Evolutionary conservation across 306 rosid genomes (phyloP).

Genomic region (Glycyrrhiza uralensis): DNA sequence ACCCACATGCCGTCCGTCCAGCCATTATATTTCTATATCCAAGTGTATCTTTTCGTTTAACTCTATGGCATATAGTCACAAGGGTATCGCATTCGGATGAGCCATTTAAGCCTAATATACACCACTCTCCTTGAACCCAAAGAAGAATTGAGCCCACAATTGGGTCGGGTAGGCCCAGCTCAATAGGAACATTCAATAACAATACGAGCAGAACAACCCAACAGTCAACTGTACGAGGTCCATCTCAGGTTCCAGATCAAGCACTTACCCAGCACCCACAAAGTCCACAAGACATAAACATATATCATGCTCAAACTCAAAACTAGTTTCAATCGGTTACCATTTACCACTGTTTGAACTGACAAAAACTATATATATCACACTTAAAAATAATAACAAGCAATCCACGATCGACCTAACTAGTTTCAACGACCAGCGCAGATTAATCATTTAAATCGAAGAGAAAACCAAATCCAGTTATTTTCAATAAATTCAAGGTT

Average conservation of each 20-base stretch:
- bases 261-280: constrained; percentile 8
- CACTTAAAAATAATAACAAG: not conserved
- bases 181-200: not conserved
- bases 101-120: not conserved
- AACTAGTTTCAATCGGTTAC: not conserved
- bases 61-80: not conserved
- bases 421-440: too few species aligned
- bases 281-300: too few species aligned
- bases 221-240: not conserved
- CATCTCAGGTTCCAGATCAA: not conserved
- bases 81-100: not conserved
- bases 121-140: not conserved
- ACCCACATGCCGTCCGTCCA: not conserved
- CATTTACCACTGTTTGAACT: not conserved
- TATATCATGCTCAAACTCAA: constrained; percentile 32
- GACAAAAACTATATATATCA: not conserved
- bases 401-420: constrained; percentile 18
- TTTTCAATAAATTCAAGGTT: too few species aligned
- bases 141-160: constrained; percentile 36
- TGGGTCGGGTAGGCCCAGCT: constrained; percentile 30
- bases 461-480: not conserved
- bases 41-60: not conserved
- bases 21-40: too few species aligned
- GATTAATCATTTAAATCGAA: not conserved
- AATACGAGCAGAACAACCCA: not conserved